Percentiles rank a stretch among this genome's conserved stretches.
These are phyloP conservation scores for Fusarium xylarioides DNA, from an alignment of 2,329 filamentous ascomycete genomes.

Conservation along the genomic window DNA sequence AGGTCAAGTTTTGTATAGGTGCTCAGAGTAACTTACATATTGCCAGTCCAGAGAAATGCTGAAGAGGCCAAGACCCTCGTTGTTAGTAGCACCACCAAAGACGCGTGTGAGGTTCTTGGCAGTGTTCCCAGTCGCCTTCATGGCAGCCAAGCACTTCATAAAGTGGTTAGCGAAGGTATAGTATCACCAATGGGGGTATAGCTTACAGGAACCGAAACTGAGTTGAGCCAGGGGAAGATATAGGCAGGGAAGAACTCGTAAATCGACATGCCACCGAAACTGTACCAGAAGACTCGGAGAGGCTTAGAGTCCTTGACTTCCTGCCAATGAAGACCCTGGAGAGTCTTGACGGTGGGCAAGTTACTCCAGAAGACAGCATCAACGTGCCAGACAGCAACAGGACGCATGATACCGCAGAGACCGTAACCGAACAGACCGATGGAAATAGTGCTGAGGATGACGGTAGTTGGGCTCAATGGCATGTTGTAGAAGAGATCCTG, in stretches of 20 bases:
- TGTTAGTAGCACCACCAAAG: conserved; percentile 62
- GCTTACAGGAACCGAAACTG: conserved; percentile 57
- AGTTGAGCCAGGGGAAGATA: conserved; percentile 64
- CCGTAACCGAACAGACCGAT: conserved; percentile 66
- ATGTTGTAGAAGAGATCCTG: conserved; percentile 63
- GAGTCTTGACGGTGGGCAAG: conserved; percentile 61
- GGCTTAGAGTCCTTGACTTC: conserved; percentile 60
- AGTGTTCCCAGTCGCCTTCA: conserved; percentile 58
- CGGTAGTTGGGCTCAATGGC: conserved; percentile 55
- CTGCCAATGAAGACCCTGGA: conserved; percentile 65
- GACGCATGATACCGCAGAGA: conserved; percentile 61
- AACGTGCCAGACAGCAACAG: conserved; percentile 63
- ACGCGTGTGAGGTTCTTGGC: conserved; percentile 56
- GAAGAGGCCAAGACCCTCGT: conserved; percentile 62
- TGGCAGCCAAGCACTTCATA: conserved; percentile 57
- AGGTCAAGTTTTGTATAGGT: rapidly evolving
- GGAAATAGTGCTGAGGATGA: conserved; percentile 60
- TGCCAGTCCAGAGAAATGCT: conserved; percentile 64
- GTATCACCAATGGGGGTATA: rapidly evolving
- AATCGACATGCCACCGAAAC: conserved; percentile 56
- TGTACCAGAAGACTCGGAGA: conserved; percentile 62
- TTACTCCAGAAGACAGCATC: conserved; percentile 66
- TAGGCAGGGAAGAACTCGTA: conserved; percentile 66
- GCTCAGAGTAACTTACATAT: conserved; percentile 52
- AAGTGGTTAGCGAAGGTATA: background rate